Base-by-base conservation (phyloP, 768 basidiomycete genomes). In the Lactarius hatsudake region DNA sequence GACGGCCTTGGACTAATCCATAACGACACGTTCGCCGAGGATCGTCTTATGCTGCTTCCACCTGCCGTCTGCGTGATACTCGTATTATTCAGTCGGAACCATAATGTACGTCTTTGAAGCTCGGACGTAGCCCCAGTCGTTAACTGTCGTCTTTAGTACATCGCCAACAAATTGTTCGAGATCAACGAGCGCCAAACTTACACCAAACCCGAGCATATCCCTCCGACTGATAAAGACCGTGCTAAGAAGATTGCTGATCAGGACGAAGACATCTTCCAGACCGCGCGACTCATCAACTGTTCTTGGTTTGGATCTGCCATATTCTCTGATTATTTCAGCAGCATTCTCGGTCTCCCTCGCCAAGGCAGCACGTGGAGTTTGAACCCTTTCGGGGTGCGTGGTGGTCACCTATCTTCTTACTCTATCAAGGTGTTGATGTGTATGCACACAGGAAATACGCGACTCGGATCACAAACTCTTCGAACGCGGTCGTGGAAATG, bases 31-130 rank as follows among this genome's bases (percentile, higher is more conserved):
- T 94, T 94, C 72, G 86, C 90, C 0, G 93, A 94, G 73, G 88
- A 93, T 67, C 80, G 93, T 45, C 78, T 94, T 5, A 78, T 93
- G 26, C 80, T 91, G 9, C 84, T 94, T n/a, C 93, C 93, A 1
- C 92, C 92, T 0, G 87, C 86, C 1, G 86, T 87, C 61, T 86
- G 88, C 66, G 86, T 82, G 5, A 74, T 94, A n/a, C 81, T 94
- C 26, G 83, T 94, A n/a, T 74, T 93, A n/a, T 94, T 94, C 82
- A 91, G 82, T 73, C 83, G 93, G n/a, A 94, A 94, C 68, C 93
- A 94, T 73, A 94, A 92, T 72, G 92, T 93, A 69, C 69, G 87
- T 76, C 15, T 20, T 3, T 38, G 62, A 51, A 59, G 62, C 2
- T 54, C 61, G 8, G 62, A 54, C 30, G 15, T 54, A 3, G 20